Evolutionary conservation across 2,329 filamentous ascomycete genomes (phyloP).

Genomic region (Camillea tinctor): DNA sequence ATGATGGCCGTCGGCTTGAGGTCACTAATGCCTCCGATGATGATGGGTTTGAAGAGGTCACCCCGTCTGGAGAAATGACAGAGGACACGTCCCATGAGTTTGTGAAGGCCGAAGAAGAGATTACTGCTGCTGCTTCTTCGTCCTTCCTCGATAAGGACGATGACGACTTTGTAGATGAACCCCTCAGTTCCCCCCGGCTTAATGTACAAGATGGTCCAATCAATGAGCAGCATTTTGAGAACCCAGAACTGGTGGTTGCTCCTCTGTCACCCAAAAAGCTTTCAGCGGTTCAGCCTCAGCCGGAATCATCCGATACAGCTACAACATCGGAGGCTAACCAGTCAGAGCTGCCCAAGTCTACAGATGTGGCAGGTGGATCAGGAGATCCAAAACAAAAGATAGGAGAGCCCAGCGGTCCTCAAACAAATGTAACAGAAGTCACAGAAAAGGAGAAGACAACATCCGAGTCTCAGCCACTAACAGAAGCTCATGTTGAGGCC

Average conservation of each 20-base stretch:
- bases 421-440: conserved; percentile 7
- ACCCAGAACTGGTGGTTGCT: conserved; percentile 55
- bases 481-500: neutral
- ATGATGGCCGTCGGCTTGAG: conserved; percentile 69
- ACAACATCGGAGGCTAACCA: neutral
- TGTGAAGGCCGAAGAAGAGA: conserved; percentile 58
- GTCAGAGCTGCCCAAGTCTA: neutral
- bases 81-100: conserved; percentile 72
- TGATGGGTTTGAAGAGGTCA: conserved; percentile 92
- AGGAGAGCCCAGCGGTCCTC: conserved; percentile 1
- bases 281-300: conserved; percentile 20
- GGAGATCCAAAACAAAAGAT: neutral
- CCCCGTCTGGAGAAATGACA: conserved; percentile 64
- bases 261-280: conserved; percentile 56
- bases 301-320: conserved; percentile 13
- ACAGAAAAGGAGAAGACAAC: conserved; percentile 1
- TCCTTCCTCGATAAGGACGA: conserved; percentile 60
- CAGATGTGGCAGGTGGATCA: neutral
- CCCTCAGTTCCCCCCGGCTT: conserved; percentile 66
- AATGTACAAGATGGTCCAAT: conserved; percentile 59
- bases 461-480: neutral
- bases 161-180: conserved; percentile 76
- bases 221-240: conserved; percentile 52
- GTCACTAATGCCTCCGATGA: conserved; percentile 81
- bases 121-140: conserved; percentile 37